Evolutionary conservation across 495 filamentous ascomycete species (phyloP).

Genomic region (Mytilinidion resinicola): DNA sequence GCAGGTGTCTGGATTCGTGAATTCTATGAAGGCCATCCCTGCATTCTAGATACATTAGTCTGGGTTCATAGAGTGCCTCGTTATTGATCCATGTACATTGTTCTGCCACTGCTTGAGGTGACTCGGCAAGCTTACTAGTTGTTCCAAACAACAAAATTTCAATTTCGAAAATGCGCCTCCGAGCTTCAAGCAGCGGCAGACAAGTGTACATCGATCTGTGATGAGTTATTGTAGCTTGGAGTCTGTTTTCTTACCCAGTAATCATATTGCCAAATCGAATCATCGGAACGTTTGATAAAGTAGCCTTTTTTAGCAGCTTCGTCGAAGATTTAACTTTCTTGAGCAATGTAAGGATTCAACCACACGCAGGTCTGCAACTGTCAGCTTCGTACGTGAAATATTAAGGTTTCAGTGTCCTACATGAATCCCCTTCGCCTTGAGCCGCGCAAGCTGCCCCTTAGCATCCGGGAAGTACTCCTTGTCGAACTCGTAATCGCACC

Average conservation of each 20-base stretch:
- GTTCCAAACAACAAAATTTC: too few species aligned
- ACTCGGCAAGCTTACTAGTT: too few species aligned
- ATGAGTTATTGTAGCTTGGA: too few species aligned
- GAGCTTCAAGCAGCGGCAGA: too few species aligned
- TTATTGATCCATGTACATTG: too few species aligned
- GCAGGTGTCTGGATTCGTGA: conserved; percentile 61
- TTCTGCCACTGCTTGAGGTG: too few species aligned
- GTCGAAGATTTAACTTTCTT: conserved; percentile 56
- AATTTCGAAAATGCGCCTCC: conserved; percentile 50
- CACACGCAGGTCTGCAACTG: conserved; percentile 50
- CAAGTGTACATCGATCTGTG: too few species aligned
- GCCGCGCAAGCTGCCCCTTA: conserved; percentile 48
- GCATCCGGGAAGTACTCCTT: conserved; percentile 60
- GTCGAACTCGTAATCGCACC: conserved; percentile 67
- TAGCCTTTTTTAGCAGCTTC: conserved; percentile 58
- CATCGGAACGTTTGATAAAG: conserved; percentile 59
- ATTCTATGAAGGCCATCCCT: conserved; percentile 62
- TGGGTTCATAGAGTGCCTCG: too few species aligned
- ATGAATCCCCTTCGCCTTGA: conserved; percentile 55
- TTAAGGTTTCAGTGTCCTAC: too few species aligned
- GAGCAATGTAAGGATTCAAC: conserved; percentile 63
- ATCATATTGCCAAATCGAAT: conserved; percentile 64
- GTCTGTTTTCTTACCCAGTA: too few species aligned
- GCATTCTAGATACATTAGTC: too few species aligned
- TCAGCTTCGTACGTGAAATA: too few species aligned